Conservation (phyloP, 1,139 yeast genomes). For the Lodderomyces oxycetoniae region DNA sequence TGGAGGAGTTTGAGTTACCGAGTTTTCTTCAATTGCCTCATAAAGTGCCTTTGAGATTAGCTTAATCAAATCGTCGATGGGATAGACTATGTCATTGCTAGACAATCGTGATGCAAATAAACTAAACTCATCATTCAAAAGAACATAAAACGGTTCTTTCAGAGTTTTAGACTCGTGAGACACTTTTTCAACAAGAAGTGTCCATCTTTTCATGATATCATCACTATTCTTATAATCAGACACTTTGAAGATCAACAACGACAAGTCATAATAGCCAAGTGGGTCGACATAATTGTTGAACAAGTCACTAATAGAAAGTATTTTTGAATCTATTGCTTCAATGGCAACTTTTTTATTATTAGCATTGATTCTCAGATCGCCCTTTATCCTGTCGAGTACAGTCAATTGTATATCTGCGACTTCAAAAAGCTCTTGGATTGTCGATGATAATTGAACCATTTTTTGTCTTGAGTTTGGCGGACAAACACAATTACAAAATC, state of each 20-base stretch:
- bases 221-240: constrained; percentile 77
- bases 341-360: constrained; percentile 46
- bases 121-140: constrained; percentile 35
- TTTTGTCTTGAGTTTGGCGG: constrained; percentile 75
- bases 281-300: constrained; percentile 88
- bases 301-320: constrained; percentile 69
- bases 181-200: constrained; percentile 51
- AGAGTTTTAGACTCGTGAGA: constrained; percentile 31
- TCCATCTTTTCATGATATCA: constrained; percentile 71
- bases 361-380: constrained; percentile 54
- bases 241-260: constrained; percentile 71
- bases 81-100: constrained; percentile 69
- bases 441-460: constrained; percentile 64
- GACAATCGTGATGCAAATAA: constrained; percentile 43
- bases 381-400: constrained; percentile 51
- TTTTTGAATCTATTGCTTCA: constrained; percentile 54
- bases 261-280: constrained; percentile 78
- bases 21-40: constrained; percentile 33
- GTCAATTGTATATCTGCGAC: constrained; percentile 90
- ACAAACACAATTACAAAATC: constrained; percentile 83
- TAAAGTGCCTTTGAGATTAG: constrained; percentile 44
- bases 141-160: constrained; percentile 36
- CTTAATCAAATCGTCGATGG: constrained; percentile 67
- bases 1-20: constrained; percentile 41
- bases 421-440: constrained; percentile 76